Evolutionary conservation across 129 eudicot species (phyloP).

Genomic region (Artemisia annua): DNA sequence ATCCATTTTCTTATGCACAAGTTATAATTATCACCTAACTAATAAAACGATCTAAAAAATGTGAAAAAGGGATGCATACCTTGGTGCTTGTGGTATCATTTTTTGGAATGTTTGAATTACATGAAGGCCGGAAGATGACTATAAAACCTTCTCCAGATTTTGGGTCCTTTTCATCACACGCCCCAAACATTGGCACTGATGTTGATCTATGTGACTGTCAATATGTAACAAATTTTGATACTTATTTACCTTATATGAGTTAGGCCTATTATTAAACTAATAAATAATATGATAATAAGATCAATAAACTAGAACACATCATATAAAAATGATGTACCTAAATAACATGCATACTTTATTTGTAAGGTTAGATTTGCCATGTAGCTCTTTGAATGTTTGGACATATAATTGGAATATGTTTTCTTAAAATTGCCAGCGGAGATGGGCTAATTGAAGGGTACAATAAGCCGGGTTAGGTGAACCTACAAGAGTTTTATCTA

Average conservation of each 20-base stretch:
- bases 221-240: neutral
- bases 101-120: slow-evolving; percentile 29
- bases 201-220: slow-evolving; percentile 62
- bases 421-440: no score
- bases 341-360: no score
- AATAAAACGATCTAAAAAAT: neutral
- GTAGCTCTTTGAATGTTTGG: no score
- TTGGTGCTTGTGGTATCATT: slow-evolving; percentile 28
- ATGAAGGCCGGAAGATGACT: slow-evolving; percentile 48
- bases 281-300: no score
- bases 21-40: neutral
- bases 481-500: no score
- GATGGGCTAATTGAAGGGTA: no score
- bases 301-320: no score
- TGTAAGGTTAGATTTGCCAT: no score
- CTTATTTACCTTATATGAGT: neutral
- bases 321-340: no score
- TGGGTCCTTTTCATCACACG: slow-evolving; percentile 74
- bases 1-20: neutral
- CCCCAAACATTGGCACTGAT: slow-evolving; percentile 87
- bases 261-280: neutral
- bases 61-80: slow-evolving; percentile 37
- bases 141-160: slow-evolving; percentile 76
- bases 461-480: no score
- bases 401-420: no score